Base-by-base conservation (phyloP, 352 stramenopile species). In the Pythium aquatile region DNA sequence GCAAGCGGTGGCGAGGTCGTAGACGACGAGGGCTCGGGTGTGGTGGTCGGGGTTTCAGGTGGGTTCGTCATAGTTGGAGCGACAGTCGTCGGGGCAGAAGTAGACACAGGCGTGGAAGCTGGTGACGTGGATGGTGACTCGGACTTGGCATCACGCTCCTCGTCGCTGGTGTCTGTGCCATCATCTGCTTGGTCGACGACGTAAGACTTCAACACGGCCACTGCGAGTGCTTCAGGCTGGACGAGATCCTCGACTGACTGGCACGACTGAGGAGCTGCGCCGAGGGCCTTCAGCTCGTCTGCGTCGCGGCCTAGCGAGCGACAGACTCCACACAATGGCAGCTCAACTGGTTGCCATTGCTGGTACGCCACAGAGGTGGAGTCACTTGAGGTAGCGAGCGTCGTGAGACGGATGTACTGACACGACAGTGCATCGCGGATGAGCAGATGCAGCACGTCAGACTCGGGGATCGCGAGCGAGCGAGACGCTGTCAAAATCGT, bases 301-400 rank as follows among this genome's bases (percentile, higher is more conserved):
- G 24, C 28, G 24, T 55, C 54, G 5, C 63, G 57, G 40, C 48
- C 59, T 10, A 69, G 30, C 13, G 48, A 47, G 24, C 54, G 35
- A 40, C 68, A 75, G 28, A 75, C 40, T 10, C 63, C 63, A 46
- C 68, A 75, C 11, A 42, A 55, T 26, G 68, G 68, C 17, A 75
- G 24, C 17, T 61, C 58, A 3, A 66, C 26, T 3, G 68, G 30
- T 33, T 65, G 47, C 35, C 42, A 75, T 42, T 75, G 63, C 63
- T 68, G 20, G 28, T 71, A 66, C 1, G 13, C 32, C 1, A 63
- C 51, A 17, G 46, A 16, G 26, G 29, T 55, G 8, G 26, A 17
- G n/a, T 37, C 48, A 2, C 8, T 20, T 0, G 49, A 30, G 6
- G n/a, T 2, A 16, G 29, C 32, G 17, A 33, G 8, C 3, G 28